These are phyloP conservation scores for Fragaria vesca DNA, from an alignment of 306 rosid genomes.

Conservation along the genomic window DNA sequence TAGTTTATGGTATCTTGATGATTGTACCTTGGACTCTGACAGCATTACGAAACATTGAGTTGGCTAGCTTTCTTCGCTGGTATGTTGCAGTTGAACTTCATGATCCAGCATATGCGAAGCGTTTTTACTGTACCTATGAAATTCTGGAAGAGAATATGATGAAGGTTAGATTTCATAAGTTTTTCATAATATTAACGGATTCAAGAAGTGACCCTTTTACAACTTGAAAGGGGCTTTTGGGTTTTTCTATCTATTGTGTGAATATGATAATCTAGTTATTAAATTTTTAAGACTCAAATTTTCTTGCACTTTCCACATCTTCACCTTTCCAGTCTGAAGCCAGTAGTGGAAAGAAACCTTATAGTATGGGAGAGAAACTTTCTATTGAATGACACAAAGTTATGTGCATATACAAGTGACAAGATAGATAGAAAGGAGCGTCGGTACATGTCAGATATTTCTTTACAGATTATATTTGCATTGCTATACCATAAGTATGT, in stretches of 20 bases:
- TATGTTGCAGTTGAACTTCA: slow-evolving; percentile 93
- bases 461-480: background rate
- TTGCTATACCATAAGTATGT: background rate
- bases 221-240: background rate
- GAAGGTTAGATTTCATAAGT: slow-evolving; percentile 61
- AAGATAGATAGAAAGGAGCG: background rate
- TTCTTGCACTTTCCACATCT: background rate
- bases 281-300: background rate
- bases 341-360: slow-evolving; percentile 5
- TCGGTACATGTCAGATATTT: background rate
- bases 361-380: background rate
- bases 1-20: slow-evolving; percentile 34
- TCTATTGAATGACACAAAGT: background rate
- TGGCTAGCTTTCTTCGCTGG: slow-evolving; percentile 99
- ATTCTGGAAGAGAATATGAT: slow-evolving; percentile 93
- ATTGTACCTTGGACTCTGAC: slow-evolving; percentile 37
- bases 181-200: background rate
- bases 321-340: background rate
- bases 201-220: background rate
- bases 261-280: background rate
- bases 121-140: slow-evolving; percentile 88
- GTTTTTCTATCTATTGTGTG: background rate
- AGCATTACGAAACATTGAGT: slow-evolving; percentile 85
- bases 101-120: slow-evolving; percentile 92
- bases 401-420: background rate